These are phyloP conservation scores for Umbelopsis sp. DNA, from an alignment of 192 early-diverging fungal genomes.

Conservation along the genomic window DNA sequence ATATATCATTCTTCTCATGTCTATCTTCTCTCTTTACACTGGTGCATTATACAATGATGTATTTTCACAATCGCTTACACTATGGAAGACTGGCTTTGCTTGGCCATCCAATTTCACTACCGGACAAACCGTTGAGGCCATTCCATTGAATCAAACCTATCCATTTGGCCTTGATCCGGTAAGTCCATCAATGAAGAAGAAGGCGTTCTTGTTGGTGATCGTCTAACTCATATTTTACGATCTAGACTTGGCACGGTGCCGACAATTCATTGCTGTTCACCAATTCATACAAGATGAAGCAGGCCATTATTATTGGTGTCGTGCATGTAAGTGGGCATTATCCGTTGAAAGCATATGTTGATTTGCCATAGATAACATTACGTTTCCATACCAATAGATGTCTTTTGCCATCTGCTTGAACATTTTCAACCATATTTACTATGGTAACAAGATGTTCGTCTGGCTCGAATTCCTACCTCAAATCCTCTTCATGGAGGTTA, in stretches of 20 bases:
- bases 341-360: not conserved
- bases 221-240: not conserved
- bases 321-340: constrained; percentile 60
- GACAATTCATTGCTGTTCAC: constrained; percentile 94
- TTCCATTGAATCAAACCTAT: constrained; percentile 67
- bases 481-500: constrained; percentile 86
- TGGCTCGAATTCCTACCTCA: constrained; percentile 91
- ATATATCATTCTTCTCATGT: constrained; percentile 98
- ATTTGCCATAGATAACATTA: not conserved
- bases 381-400: constrained; percentile 65
- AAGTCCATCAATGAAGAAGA: constrained; percentile 20
- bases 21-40: constrained; percentile 95
- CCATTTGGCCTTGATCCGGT: constrained; percentile 88
- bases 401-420: constrained; percentile 89
- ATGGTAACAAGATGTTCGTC: constrained; percentile 79
- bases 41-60: constrained; percentile 98
- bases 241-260: constrained; percentile 84
- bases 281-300: constrained; percentile 99
- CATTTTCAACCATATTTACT: constrained; percentile 90
- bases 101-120: constrained; percentile 68
- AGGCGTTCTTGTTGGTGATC: not conserved
- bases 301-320: constrained; percentile 94
- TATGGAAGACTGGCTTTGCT: constrained; percentile 77
- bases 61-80: constrained; percentile 80
- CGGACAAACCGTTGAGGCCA: constrained; percentile 61